Percentiles rank a stretch among this genome's conserved stretches.
These are phyloP conservation scores for Strigomonas culicis DNA, from an alignment of 208 protist genomes.

Conservation along the genomic window DNA sequence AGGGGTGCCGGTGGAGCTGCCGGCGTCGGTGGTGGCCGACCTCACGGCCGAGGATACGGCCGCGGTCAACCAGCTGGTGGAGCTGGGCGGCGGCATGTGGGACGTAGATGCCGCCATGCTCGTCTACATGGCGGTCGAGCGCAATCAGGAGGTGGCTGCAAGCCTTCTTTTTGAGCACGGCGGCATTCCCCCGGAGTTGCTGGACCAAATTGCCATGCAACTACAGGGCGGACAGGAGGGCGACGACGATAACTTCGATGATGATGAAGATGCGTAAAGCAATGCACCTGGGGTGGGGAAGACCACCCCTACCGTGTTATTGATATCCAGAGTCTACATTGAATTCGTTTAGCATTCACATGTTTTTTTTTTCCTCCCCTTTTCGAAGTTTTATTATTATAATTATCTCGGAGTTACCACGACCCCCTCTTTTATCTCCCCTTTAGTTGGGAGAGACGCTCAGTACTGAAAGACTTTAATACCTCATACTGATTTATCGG, in stretches of 20 bases:
- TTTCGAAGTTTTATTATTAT: too few relatives aligned
- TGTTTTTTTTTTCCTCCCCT: too few relatives aligned
- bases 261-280: slow-evolving; percentile 20
- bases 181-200: slow-evolving; percentile 45
- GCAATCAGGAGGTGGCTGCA: slow-evolving; percentile 75
- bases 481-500: too few relatives aligned
- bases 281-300: too few relatives aligned
- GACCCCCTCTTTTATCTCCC: too few relatives aligned
- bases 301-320: too few relatives aligned
- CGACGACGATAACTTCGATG: slow-evolving; percentile 24
- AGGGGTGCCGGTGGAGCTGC: background rate
- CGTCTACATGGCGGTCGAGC: slow-evolving; percentile 64
- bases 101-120: slow-evolving; percentile 58
- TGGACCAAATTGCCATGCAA: slow-evolving; percentile 28
- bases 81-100: slow-evolving; percentile 79
- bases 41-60: slow-evolving; percentile 43
- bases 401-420: too few relatives aligned
- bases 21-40: slow-evolving; percentile 11
- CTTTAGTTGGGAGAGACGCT: too few relatives aligned
- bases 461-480: too few relatives aligned
- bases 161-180: slow-evolving; percentile 74
- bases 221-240: slow-evolving; percentile 14
- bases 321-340: too few relatives aligned
- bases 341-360: too few relatives aligned
- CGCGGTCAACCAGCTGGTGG: slow-evolving; percentile 61